A percentile compares a stretch with the other conserved stretches of the same genome.
Evolutionary conservation across 2,329 filamentous ascomycete species (phyloP).

Genomic region (Fusarium annulatum): DNA sequence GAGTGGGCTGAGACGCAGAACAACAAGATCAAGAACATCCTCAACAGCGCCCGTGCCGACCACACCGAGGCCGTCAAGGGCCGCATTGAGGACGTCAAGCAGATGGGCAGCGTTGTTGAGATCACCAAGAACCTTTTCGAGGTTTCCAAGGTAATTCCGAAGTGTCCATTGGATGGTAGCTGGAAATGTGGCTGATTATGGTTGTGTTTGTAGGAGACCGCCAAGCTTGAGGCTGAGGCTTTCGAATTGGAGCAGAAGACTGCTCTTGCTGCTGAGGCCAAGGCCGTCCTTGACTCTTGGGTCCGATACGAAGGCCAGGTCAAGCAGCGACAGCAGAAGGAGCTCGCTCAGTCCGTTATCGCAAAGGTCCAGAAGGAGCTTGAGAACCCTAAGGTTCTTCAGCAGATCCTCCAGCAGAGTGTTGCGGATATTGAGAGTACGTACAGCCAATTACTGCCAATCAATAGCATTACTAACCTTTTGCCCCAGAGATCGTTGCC

Average conservation of each 20-base stretch:
- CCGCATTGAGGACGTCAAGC: slow-evolving; percentile 93
- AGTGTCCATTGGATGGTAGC: slow-evolving; percentile 12
- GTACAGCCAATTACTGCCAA: slow-evolving; percentile 28
- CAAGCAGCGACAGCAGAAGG: slow-evolving; percentile 97
- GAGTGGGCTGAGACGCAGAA: slow-evolving; percentile 92
- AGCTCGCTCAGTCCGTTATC: slow-evolving; percentile 92
- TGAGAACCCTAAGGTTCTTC: slow-evolving; percentile 95
- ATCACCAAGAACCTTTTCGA: slow-evolving; percentile 97
- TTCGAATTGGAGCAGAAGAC: slow-evolving; percentile 98
- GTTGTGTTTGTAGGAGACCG: slow-evolving; percentile 80
- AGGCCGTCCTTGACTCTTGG: slow-evolving; percentile 96
- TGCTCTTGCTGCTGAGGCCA: slow-evolving; percentile 90
- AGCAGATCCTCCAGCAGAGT: slow-evolving; percentile 98
- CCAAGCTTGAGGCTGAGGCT: slow-evolving; percentile 92
- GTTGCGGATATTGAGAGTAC: slow-evolving; percentile 95
- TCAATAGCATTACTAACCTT: slow-evolving; percentile 49
- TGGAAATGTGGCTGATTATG: slow-evolving; percentile 36
- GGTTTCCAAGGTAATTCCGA: slow-evolving; percentile 86
- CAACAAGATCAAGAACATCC: slow-evolving; percentile 92
- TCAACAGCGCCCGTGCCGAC: slow-evolving; percentile 93
- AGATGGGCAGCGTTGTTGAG: slow-evolving; percentile 93
- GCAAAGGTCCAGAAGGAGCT: slow-evolving; percentile 99
- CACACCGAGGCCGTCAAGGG: slow-evolving; percentile 96
- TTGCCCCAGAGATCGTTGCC: slow-evolving; percentile 66
- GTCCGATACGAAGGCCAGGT: slow-evolving; percentile 98